A percentile compares a stretch with the other conserved stretches of the same genome.
Evolutionary conservation across 257 asterid species (phyloP).

Genomic region (Scutellaria barbata): DNA sequence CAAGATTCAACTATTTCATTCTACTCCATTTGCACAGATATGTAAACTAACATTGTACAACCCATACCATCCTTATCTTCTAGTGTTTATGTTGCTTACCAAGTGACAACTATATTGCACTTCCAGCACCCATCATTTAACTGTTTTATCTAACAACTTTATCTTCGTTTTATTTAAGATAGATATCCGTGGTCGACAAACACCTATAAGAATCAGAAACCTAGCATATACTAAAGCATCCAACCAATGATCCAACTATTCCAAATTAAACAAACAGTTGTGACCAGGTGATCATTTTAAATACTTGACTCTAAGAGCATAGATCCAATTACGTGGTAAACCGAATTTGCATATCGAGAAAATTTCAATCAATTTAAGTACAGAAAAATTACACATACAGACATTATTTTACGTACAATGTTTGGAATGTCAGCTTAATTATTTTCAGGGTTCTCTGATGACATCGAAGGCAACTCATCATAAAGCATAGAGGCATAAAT

Average conservation of each 20-base stretch:
- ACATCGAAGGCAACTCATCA: not conserved
- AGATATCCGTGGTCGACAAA: no score
- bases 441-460: not conserved
- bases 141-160: no score
- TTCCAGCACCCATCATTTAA: no score
- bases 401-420: not conserved
- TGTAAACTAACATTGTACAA: no score
- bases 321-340: not conserved
- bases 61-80: no score
- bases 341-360: conserved; percentile 19
- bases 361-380: conserved; percentile 12
- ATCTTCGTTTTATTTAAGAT: no score
- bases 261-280: not conserved
- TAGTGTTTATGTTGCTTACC: no score
- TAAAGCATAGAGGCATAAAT: conserved; percentile 22
- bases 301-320: not conserved
- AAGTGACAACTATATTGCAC: no score
- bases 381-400: conserved; percentile 6
- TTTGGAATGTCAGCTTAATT: conserved; percentile 3
- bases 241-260: not conserved
- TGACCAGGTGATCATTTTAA: not conserved
- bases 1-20: no score
- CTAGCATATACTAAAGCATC: no score
- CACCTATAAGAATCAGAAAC: not conserved
- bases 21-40: no score